Evolutionary conservation across 805 yeast genomes (phyloP).

Genomic region (Spathaspora passalidarum): DNA sequence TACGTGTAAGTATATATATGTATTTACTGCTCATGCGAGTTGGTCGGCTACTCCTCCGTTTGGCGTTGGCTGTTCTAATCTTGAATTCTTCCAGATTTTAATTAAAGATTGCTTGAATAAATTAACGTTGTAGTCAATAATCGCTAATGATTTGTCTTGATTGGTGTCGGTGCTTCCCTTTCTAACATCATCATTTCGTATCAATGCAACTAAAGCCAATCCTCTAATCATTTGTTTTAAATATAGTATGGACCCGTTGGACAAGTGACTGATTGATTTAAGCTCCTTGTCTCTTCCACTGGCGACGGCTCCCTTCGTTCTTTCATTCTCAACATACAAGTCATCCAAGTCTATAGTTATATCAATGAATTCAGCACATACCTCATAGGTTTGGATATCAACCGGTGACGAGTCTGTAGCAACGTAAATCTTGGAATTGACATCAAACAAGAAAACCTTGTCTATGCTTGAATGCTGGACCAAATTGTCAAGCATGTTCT

Average conservation of each 20-base stretch:
- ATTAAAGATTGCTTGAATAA: constrained; percentile 74
- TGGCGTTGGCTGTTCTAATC: constrained; percentile 4
- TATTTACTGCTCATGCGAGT: too few species aligned
- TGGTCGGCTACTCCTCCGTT: too few species aligned
- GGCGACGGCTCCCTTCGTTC: constrained; percentile 7
- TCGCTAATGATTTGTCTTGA: constrained; percentile 46
- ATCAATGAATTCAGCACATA: constrained; percentile 95
- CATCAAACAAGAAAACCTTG: constrained; percentile 88
- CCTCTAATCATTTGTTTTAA: constrained; percentile 92
- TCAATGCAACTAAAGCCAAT: constrained; percentile 82
- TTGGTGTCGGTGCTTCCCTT: constrained; percentile 14
- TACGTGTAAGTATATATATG: too few species aligned
- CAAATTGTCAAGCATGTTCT: constrained; percentile 81
- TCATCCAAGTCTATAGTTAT: constrained; percentile 87
- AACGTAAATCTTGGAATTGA: constrained; percentile 87
- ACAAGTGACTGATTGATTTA: constrained; percentile 70
- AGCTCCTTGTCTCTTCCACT: constrained; percentile 30
- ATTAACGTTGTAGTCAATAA: constrained; percentile 86
- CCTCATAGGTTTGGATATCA: constrained; percentile 92
- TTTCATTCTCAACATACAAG: constrained; percentile 43
- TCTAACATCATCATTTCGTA: constrained; percentile 55
- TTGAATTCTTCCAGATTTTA: constrained; percentile 60
- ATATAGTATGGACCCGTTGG: constrained; percentile 81
- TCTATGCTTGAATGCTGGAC: constrained; percentile 89
- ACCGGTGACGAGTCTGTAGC: constrained; percentile 97